Evolutionary conservation across 208 protist species (phyloP).

Genomic region (Leishmania tarentolae): DNA sequence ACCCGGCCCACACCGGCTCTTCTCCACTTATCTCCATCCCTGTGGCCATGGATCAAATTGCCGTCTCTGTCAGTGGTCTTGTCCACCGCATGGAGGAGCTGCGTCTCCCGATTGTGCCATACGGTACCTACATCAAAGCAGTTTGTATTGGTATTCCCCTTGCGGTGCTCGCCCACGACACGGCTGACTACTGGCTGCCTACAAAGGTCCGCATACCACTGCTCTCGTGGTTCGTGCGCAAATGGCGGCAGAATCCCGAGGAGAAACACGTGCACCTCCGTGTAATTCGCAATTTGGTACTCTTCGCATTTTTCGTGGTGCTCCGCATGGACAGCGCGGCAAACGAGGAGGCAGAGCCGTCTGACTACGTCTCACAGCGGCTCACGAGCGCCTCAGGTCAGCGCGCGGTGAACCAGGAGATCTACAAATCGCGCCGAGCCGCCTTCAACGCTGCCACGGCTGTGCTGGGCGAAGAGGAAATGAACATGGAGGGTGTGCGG

Average conservation of each 20-base stretch:
- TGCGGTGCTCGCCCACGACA: slow-evolving; percentile 80
- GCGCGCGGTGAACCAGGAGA: slow-evolving; percentile 58
- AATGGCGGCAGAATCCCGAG: slow-evolving; percentile 70
- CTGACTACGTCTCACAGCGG: slow-evolving; percentile 75
- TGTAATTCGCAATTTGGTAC: slow-evolving; percentile 60
- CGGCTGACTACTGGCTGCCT: slow-evolving; percentile 77
- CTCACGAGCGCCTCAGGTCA: slow-evolving; percentile 55
- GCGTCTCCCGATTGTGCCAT: slow-evolving; percentile 55
- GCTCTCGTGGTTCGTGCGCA: slow-evolving; percentile 76
- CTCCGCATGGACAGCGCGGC: slow-evolving; percentile 47
- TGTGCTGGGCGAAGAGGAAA: slow-evolving; percentile 75
- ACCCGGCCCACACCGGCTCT: not conserved
- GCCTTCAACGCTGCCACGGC: slow-evolving; percentile 70
- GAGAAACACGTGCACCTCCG: slow-evolving; percentile 54
- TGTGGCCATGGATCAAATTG: slow-evolving; percentile 68
- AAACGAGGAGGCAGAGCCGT: slow-evolving; percentile 49
- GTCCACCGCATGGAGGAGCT: slow-evolving; percentile 73
- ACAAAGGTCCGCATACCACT: slow-evolving; percentile 53
- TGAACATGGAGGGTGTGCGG: slow-evolving; percentile 69
- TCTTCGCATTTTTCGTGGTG: slow-evolving; percentile 75
- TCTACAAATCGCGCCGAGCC: slow-evolving; percentile 55
- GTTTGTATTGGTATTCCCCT: slow-evolving; percentile 73
- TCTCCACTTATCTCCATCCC: not conserved
- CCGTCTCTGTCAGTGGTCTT: slow-evolving; percentile 64
- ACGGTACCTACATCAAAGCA: slow-evolving; percentile 57